Evolutionary conservation across 116 monocot genomes (phyloP).

Genomic region (Thalassia testudinum): DNA sequence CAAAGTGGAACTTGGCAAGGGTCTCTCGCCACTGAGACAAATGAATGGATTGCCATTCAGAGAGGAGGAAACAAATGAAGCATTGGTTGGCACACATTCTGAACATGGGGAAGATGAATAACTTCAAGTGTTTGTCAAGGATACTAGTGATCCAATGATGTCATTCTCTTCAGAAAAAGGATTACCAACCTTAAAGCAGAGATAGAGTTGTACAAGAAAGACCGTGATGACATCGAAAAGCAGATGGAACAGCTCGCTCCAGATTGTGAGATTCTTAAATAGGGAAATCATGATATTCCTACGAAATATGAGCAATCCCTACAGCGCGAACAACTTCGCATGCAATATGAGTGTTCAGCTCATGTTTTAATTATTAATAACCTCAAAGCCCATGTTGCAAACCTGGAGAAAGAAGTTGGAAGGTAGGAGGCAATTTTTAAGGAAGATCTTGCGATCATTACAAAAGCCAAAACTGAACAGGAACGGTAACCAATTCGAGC

Average conservation of each 20-base stretch:
- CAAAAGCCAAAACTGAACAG: slow-evolving; percentile 43
- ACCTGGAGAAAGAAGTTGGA: slow-evolving; percentile 50
- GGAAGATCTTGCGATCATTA: slow-evolving; percentile 34
- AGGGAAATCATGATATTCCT: slow-evolving; percentile 75
- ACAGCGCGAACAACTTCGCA: slow-evolving; percentile 57
- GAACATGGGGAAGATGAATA: slow-evolving; percentile 10
- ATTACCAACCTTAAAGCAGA: slow-evolving; percentile 45
- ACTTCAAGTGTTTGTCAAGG: slow-evolving; percentile 8
- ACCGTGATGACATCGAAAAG: slow-evolving; percentile 70
- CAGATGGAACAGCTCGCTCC: slow-evolving; percentile 84
- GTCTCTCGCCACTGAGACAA: no score
- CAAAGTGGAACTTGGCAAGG: no score
- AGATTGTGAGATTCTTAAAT: slow-evolving; percentile 84
- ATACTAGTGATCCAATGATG: background rate
- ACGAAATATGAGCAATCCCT: slow-evolving; percentile 62
- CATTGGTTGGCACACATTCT: slow-evolving; percentile 18
- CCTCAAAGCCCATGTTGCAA: slow-evolving; percentile 49
- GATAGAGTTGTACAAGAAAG: slow-evolving; percentile 58
- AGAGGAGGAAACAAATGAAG: no score
- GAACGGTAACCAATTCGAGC: slow-evolving; percentile 76
- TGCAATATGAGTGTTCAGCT: no score
- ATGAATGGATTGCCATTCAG: slow-evolving; percentile 14
- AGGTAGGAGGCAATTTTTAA: slow-evolving; percentile 48
- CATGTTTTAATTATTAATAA: slow-evolving; percentile 52
- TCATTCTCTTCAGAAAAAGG: slow-evolving; percentile 38